These are phyloP conservation scores for Phytophthora syringae DNA, from an alignment of 352 stramenopile species.

Conservation along the genomic window DNA sequence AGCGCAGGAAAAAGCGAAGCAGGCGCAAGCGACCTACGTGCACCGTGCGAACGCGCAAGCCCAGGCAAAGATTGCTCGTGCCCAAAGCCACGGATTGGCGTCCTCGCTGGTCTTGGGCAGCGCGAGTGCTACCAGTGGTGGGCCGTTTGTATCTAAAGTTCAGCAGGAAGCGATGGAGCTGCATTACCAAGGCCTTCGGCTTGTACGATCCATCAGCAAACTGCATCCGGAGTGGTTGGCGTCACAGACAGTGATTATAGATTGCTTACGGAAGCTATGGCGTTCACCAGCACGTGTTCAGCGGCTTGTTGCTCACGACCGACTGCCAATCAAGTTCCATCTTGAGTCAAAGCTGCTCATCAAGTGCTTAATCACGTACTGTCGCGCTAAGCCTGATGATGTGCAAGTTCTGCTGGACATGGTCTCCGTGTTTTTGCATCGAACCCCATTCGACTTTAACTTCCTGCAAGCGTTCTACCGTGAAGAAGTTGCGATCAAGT, in stretches of 20 bases:
- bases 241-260: constrained; percentile 88
- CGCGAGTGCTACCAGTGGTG: constrained; percentile 22
- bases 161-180: constrained; percentile 93
- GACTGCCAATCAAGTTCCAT: constrained; percentile 92
- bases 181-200: constrained; percentile 93
- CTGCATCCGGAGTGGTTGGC: constrained; percentile 91
- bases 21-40: constrained; percentile 89
- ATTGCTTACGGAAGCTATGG: constrained; percentile 96
- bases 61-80: constrained; percentile 85
- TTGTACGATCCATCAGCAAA: constrained; percentile 93
- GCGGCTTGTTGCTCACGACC: constrained; percentile 72
- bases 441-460: constrained; percentile 93
- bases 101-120: constrained; percentile 40
- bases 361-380: constrained; percentile 96
- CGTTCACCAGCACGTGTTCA: constrained; percentile 84
- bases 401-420: constrained; percentile 97
- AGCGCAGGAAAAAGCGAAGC: constrained; percentile 90
- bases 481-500: constrained; percentile 79
- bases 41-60: constrained; percentile 88
- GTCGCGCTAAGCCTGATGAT: constrained; percentile 91
- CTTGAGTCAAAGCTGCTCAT: constrained; percentile 95
- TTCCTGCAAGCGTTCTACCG: constrained; percentile 93
- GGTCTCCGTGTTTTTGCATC: constrained; percentile 94
- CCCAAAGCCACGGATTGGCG: constrained; percentile 63
- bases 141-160: constrained; percentile 73